Evolutionary conservation across 805 yeast genomes (phyloP).

Genomic region (Wickerhamomyces rabaulensis): DNA sequence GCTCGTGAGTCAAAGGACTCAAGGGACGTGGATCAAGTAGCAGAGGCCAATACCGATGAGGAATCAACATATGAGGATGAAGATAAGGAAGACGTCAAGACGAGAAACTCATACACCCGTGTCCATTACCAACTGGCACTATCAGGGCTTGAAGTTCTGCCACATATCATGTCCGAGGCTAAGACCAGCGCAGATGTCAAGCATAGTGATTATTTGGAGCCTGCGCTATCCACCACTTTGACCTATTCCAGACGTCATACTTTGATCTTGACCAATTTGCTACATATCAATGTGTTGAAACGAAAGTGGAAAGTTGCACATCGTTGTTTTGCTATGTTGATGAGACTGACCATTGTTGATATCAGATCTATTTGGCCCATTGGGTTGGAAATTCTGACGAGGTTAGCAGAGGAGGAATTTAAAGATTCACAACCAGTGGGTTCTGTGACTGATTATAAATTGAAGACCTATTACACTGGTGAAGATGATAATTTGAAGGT

Average conservation of each 20-base stretch:
- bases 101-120: background rate
- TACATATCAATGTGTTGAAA: constrained; percentile 44
- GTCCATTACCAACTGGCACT: background rate
- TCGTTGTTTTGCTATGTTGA: constrained; percentile 42
- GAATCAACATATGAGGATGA: background rate
- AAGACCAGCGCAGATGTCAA: background rate
- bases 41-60: background rate
- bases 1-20: background rate
- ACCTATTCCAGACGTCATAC: constrained; percentile 10
- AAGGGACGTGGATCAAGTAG: background rate
- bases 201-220: background rate
- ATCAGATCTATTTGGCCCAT: constrained; percentile 57
- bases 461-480: constrained; percentile 5
- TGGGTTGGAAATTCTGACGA: constrained; percentile 48
- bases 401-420: constrained; percentile 13
- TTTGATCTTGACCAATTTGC: constrained; percentile 8
- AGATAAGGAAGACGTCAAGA: background rate
- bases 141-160: constrained; percentile 14
- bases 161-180: constrained; percentile 1
- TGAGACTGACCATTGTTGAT: constrained; percentile 46
- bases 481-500: background rate
- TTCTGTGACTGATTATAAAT: constrained; percentile 5
- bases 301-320: constrained; percentile 54
- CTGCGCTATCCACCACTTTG: background rate
- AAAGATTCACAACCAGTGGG: constrained; percentile 5